Evolutionary conservation across 78 protist species (phyloP).

Genomic region (Anaeramoeba ignava): DNA sequence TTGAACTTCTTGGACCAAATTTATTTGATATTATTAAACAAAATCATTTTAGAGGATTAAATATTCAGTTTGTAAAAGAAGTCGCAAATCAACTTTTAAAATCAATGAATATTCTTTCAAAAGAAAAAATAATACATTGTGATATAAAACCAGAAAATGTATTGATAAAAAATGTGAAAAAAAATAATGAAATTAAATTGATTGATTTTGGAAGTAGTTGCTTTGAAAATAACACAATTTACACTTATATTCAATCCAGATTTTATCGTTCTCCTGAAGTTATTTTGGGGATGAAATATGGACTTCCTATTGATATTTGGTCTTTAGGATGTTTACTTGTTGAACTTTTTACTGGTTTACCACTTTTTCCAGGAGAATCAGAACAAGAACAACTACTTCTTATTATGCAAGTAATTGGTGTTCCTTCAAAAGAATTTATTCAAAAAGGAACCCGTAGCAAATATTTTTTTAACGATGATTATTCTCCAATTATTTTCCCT

Average conservation of each 20-base stretch:
- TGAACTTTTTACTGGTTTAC: constrained; percentile 70
- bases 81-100: constrained; percentile 68
- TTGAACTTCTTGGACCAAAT: constrained; percentile 58
- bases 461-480: constrained; percentile 19
- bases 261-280: constrained; percentile 90
- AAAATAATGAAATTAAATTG: constrained; percentile 48
- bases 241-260: constrained; percentile 78
- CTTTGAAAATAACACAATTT: constrained; percentile 69
- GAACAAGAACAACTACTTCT: constrained; percentile 64
- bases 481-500: neutral
- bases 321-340: constrained; percentile 88
- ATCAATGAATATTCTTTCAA: constrained; percentile 46
- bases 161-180: constrained; percentile 57
- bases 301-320: constrained; percentile 91
- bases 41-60: constrained; percentile 55
- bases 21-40: constrained; percentile 66
- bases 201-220: constrained; percentile 85
- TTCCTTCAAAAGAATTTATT: constrained; percentile 55
- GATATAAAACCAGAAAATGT: constrained; percentile 95
- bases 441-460: constrained; percentile 22
- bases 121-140: constrained; percentile 77
- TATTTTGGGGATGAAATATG: constrained; percentile 60
- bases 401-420: constrained; percentile 63
- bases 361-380: constrained; percentile 81
- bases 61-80: too few species aligned